Base-by-base conservation (phyloP, 148 eudicot genomes). In the Rhododendron mucronatum region DNA sequence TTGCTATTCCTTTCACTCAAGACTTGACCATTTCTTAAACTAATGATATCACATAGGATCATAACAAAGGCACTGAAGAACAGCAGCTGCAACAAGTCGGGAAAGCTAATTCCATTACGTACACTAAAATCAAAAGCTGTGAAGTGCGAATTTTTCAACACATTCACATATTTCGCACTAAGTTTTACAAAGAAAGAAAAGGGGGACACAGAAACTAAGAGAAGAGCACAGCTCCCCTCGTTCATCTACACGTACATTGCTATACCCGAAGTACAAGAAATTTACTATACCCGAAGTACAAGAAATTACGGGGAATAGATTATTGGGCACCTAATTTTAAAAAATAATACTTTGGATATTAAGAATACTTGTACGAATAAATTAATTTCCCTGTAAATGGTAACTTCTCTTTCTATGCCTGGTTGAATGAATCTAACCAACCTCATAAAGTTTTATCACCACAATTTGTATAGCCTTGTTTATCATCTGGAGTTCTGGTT, bases 401-500 rank as follows among this genome's bases (percentile, higher is more conserved):
- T 30, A 73, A 73, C 57, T 69, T 74, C 57, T 21, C 20, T 65
- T 69, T 53, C 57, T 53, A 12, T 37, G 44, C 82, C 35, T 55
- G n/a, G 86, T 76, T n/a, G 35, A 12, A 75, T 47, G 67, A 55
- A 84, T 77, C 57, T 77, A 57, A 11, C 37, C 59, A 53, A 13
- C 81, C 13, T 23, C 48, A 26, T 30, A 21, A 41, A 53, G 59
- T 53, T 76, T 48, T 82, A 44, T 74, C 74, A 74, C 77, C 39
- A 79, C 6, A 78, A 67, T 23, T 65, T 9, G 12, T 44, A 26
- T 79, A 65, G 44, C 84, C 82, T 30, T 16, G 48, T 59, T 48
- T 1, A 45, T 93, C 87, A 92, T 86, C 93, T 87, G 84, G 93
- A 92, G 85, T 90, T 91, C 87, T 89, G 88, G 81, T 92, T 93